These are phyloP conservation scores for Phanerochaete sordida DNA, from an alignment of 768 basidiomycete genomes.

Conservation along the genomic window DNA sequence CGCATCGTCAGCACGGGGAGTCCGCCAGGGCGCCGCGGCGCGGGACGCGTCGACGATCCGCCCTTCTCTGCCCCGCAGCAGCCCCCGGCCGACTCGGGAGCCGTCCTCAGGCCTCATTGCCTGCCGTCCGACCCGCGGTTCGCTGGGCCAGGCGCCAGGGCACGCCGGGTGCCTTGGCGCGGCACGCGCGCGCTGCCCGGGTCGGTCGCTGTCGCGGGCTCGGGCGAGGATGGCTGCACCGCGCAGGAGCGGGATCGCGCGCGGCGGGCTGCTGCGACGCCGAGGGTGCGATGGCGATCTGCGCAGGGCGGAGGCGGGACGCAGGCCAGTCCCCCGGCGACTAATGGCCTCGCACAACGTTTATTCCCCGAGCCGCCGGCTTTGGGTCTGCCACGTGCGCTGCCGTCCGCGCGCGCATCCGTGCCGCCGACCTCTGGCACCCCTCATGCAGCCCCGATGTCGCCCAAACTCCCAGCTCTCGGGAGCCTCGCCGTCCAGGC, in stretches of 20 bases:
- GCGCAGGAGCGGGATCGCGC: background rate
- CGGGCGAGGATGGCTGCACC: too few relatives aligned
- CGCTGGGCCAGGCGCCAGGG: background rate
- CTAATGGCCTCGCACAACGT: background rate
- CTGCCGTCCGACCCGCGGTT: background rate
- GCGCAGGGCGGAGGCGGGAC: background rate
- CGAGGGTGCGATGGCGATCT: background rate
- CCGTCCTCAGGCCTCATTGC: background rate
- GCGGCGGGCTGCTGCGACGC: background rate
- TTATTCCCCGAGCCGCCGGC: background rate
- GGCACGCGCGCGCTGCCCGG: background rate
- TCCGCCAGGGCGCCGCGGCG: too few relatives aligned
- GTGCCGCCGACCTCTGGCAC: conserved; percentile 9
- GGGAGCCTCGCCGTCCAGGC: conserved; percentile 71
- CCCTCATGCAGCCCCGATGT: conserved; percentile 26
- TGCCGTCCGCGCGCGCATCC: background rate
- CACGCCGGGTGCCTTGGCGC: background rate
- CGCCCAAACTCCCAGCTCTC: conserved; percentile 43
- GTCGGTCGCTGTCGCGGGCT: too few relatives aligned
- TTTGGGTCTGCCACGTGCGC: background rate
- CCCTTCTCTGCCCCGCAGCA: too few relatives aligned
- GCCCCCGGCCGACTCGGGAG: background rate
- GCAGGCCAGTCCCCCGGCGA: background rate
- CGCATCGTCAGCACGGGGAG: too few relatives aligned
- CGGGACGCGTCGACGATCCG: too few relatives aligned